Percentiles rank a stretch among this genome's conserved stretches.
Evolutionary conservation across 2,329 filamentous ascomycete species (phyloP).

Genomic region (Penicillium griseofulvum): DNA sequence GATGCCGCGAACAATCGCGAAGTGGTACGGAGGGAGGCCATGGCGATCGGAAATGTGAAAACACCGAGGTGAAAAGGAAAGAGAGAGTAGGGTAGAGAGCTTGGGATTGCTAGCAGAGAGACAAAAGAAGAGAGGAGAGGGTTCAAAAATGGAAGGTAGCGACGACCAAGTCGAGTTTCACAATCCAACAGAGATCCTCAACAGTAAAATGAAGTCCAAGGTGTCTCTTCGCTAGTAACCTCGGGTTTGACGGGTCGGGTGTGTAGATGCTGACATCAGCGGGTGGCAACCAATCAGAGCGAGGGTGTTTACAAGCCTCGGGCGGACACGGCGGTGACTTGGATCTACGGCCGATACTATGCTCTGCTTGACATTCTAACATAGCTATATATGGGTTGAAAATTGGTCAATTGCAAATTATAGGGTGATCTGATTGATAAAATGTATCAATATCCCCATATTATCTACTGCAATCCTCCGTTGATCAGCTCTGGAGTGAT

Average conservation of each 20-base stretch:
- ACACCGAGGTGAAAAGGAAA: slow-evolving; percentile 10
- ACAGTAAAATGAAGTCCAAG: slow-evolving; percentile 27
- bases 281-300: slow-evolving; percentile 27
- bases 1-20: slow-evolving; percentile 46
- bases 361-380: neutral
- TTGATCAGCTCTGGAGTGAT: neutral
- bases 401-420: neutral
- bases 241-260: slow-evolving; percentile 36
- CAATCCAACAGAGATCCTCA: slow-evolving; percentile 15
- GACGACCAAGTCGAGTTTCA: slow-evolving; percentile 7
- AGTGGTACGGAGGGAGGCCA: slow-evolving; percentile 51
- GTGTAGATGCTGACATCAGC: slow-evolving; percentile 32
- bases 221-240: slow-evolving; percentile 33
- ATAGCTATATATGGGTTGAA: neutral
- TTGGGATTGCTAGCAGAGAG: slow-evolving; percentile 1
- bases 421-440: neutral
- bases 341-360: slow-evolving; percentile 8
- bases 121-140: slow-evolving; percentile 1
- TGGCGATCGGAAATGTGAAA: slow-evolving; percentile 23
- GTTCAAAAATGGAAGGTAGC: neutral
- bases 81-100: neutral
- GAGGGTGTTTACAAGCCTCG: slow-evolving; percentile 39
- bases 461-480: neutral
- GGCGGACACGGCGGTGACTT: slow-evolving; percentile 34
- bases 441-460: neutral